Evolutionary conservation across 129 eudicot species (phyloP), one percentile per base, ranked within the genome.

Genomic region (Erigeron canadensis): DNA sequence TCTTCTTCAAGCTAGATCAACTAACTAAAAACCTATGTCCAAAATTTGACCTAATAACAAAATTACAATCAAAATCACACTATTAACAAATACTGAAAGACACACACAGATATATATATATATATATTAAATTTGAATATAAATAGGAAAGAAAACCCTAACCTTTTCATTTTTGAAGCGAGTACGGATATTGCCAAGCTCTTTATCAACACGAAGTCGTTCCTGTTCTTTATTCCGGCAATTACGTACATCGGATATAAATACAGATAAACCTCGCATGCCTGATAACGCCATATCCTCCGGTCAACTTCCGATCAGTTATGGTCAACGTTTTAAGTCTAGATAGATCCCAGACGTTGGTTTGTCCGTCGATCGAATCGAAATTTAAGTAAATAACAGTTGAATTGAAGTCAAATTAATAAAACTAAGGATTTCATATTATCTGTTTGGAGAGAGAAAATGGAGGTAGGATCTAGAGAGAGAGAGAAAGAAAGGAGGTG

Each of bases 161-260:
- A 89, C 99, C 97, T 90, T 94, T 64, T 94, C 99, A 54, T 80
- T 82, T 77, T 90, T 94, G 72, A 94, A 94, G 59, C 96, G 96
- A 71, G 90, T 90, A 22, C 99, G 99, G 23, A 94, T 82, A 55
- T 90, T 88, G 22, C 99, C 99, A 2, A 94, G 89, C 95, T 94
- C 99, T 53, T 94, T 94, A 86, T 90, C 99, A 17, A 94, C 96
- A 37, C 99, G 90, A 67, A 88, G 87, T 41, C 99, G 99, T 59
- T 94, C 99, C 80, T 82, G 89, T 47, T 94, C 97, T 76, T 94
- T 94, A 80, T 94, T 94, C 86, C 92, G 93, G 74, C 99, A 94
- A 84, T 94, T 94, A 46, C 99, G 99, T 48, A 94, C 75, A 72
- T 94, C 99, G 70, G 97, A 89, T 40, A 94, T 90, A 86, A 94